Conservation (phyloP, 306 rosid genomes). For the Vigna nakashimae region DNA sequence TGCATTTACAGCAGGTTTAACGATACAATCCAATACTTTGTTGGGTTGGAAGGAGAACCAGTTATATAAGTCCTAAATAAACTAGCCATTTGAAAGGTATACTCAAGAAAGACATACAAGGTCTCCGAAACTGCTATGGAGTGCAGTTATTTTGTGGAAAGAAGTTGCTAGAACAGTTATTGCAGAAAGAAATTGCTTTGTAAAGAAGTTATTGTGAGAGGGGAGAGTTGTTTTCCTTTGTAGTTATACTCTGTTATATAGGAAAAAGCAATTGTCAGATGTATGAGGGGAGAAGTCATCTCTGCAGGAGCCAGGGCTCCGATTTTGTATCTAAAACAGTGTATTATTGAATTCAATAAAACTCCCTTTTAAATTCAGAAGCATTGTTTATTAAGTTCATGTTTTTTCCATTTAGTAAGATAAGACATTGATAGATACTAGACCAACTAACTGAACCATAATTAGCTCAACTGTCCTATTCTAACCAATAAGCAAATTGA, state of each 20-base stretch:
- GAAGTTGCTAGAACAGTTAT: too few relatives aligned
- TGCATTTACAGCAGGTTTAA: too few relatives aligned
- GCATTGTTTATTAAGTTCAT: neutral
- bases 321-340: neutral
- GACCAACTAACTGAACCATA: slow-evolving; percentile 4
- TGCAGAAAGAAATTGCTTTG: too few relatives aligned
- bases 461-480: slow-evolving; percentile 25
- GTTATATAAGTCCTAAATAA: neutral
- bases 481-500: neutral
- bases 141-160: too few relatives aligned
- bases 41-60: too few relatives aligned
- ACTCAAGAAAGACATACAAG: too few relatives aligned
- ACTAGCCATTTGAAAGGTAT: neutral
- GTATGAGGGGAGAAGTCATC: neutral
- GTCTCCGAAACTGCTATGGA: too few relatives aligned
- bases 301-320: neutral
- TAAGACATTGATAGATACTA: neutral
- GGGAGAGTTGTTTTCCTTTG: neutral
- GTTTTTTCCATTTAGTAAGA: neutral
- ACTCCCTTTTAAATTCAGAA: neutral
- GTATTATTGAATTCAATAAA: neutral
- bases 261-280: neutral
- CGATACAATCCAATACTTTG: neutral
- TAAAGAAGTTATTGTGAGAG: neutral
- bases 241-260: neutral